A percentile compares a stretch with the other conserved stretches of the same genome.
Conservation (phyloP, 352 stramenopile genomes). For the Thalassiosira hispida region DNA sequence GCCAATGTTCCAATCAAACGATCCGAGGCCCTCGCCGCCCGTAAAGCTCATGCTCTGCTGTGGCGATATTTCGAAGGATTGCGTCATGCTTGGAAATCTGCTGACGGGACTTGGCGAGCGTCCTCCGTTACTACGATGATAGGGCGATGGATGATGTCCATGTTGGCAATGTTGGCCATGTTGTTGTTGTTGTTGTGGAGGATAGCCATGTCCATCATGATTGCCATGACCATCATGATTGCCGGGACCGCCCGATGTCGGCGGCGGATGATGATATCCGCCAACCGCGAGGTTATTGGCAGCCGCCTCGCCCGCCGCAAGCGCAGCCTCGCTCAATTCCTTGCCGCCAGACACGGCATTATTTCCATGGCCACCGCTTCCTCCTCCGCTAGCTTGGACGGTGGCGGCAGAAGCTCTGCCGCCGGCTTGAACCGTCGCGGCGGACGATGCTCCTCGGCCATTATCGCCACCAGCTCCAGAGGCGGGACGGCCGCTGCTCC, state of each 20-base stretch:
- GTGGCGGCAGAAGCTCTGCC: background rate
- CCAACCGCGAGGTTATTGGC: background rate
- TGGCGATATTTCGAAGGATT: conserved; percentile 17
- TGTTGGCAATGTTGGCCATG: background rate
- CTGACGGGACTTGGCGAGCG: conserved; percentile 6
- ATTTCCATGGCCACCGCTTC: no score
- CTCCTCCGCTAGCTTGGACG: background rate
- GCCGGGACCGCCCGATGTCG: background rate
- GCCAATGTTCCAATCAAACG: conserved; percentile 22
- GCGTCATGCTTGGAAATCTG: conserved; percentile 10
- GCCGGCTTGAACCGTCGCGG: background rate
- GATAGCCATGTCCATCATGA: background rate
- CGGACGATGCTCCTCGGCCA: background rate
- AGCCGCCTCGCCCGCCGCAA: conserved; percentile 26
- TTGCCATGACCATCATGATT: background rate
- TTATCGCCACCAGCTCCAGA: background rate
- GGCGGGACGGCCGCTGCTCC: background rate
- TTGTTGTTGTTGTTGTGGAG: background rate
- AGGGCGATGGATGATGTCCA: no score
- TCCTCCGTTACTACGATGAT: background rate
- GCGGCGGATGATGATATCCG: background rate
- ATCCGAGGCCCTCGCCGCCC: background rate
- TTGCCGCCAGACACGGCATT: background rate
- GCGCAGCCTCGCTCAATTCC: conserved; percentile 13
- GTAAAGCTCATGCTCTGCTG: conserved; percentile 10